These are phyloP conservation scores for Groenewaldozyma tartarivorans DNA, from an alignment of 805 yeast species.

Conservation along the genomic window DNA sequence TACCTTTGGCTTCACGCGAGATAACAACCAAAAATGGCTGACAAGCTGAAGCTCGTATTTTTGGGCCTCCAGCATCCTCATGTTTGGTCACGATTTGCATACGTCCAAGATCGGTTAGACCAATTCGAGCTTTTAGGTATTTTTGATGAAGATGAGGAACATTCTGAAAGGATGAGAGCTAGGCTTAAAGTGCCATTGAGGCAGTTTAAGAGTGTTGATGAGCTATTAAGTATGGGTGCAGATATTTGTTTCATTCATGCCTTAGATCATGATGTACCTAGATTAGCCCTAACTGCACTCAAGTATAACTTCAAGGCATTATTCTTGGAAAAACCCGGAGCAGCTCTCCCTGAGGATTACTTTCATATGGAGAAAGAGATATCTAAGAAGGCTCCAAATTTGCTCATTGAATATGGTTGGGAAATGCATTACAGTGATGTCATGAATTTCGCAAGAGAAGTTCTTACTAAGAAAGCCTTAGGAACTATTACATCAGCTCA, in stretches of 20 bases:
- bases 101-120: slow-evolving; percentile 5
- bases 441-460: slow-evolving; percentile 7
- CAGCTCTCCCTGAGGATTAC: slow-evolving; percentile 6
- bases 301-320: slow-evolving; percentile 7
- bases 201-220: not conserved
- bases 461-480: slow-evolving; percentile 1
- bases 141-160: slow-evolving; percentile 3
- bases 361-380: slow-evolving; percentile 4
- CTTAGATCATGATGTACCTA: slow-evolving; percentile 7
- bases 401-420: slow-evolving; percentile 10
- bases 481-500: slow-evolving; percentile 9
- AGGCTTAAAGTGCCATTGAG: not conserved
- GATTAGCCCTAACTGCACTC: slow-evolving; percentile 3
- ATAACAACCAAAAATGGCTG: too few species aligned
- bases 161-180: slow-evolving; percentile 1
- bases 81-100: slow-evolving; percentile 7
- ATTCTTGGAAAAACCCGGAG: slow-evolving; percentile 7
- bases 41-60: slow-evolving; percentile 5
- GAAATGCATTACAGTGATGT: slow-evolving; percentile 10
- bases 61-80: slow-evolving; percentile 10
- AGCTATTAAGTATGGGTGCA: slow-evolving; percentile 5
- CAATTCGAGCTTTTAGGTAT: slow-evolving; percentile 3
- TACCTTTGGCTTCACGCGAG: too few species aligned
- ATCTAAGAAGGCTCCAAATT: slow-evolving; percentile 3
- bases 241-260: slow-evolving; percentile 10